Evolutionary conservation across 257 asterid species (phyloP).

Genomic region (Solanum ossicruentum): DNA sequence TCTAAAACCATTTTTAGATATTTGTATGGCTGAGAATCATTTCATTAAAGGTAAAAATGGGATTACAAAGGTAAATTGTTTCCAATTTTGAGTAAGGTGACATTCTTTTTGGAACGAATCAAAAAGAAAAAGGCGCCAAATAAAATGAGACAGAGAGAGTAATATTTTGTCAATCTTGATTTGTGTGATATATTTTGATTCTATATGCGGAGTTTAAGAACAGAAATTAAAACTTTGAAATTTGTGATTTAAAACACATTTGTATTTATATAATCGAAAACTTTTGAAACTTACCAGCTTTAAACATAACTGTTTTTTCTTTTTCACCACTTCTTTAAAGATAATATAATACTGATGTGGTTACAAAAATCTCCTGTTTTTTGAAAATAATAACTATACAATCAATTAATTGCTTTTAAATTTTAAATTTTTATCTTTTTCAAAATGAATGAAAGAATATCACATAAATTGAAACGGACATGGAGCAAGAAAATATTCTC

Average conservation of each 20-base stretch:
- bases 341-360: neutral
- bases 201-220: neutral
- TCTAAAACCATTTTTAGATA: no score
- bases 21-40: no score
- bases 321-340: neutral
- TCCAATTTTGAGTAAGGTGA: no score
- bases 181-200: neutral
- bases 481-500: neutral
- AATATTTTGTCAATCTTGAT: neutral
- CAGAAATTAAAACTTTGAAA: neutral
- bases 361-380: no score
- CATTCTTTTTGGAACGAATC: no score
- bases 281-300: neutral
- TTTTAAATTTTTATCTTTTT: neutral
- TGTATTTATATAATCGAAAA: neutral
- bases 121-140: no score
- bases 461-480: neutral
- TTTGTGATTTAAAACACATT: neutral
- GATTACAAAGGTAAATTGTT: no score
- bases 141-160: no score
- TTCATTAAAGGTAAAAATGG: no score
- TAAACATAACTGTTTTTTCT: neutral
- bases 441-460: rapidly evolving
- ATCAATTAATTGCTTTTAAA: neutral
- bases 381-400: neutral